Evolutionary conservation across 768 basidiomycete genomes (phyloP).

Genomic region (Phanerochaete sordida): DNA sequence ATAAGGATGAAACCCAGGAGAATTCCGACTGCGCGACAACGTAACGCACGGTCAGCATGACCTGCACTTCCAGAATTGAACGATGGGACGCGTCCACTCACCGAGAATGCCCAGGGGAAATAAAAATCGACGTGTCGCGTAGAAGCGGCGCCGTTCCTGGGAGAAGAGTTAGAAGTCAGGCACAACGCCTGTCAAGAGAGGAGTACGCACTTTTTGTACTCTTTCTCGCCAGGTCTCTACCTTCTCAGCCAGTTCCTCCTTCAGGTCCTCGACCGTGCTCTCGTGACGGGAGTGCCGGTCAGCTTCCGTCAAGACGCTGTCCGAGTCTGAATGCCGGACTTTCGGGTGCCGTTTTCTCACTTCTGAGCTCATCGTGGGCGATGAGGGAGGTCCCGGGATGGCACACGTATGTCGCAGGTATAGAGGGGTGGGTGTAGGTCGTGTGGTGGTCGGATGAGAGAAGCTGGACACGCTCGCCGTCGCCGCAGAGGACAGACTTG

Average conservation of each 20-base stretch:
- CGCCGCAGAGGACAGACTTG: neutral
- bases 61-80: neutral
- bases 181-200: neutral
- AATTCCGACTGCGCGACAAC: slow-evolving; percentile 51
- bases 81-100: slow-evolving; percentile 32
- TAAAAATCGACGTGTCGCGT: slow-evolving; percentile 48
- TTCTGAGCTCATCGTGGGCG: slow-evolving; percentile 1
- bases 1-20: slow-evolving; percentile 62
- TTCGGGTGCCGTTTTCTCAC: neutral
- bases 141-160: slow-evolving; percentile 22
- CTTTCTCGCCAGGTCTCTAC: slow-evolving; percentile 24
- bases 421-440: neutral
- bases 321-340: slow-evolving; percentile 4
- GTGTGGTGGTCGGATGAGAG: neutral
- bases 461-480: neutral
- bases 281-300: neutral
- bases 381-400: neutral
- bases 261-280: slow-evolving; percentile 8
- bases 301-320: neutral
- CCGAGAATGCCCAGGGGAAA: slow-evolving; percentile 67
- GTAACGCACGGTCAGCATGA: neutral
- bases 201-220: slow-evolving; percentile 19
- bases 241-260: slow-evolving; percentile 22
- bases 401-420: neutral
- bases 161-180: neutral